A percentile compares a stretch with the other conserved stretches of the same genome.
Evolutionary conservation across 2,329 filamentous ascomycete genomes (phyloP).

Genomic region (Fusarium palustre): DNA sequence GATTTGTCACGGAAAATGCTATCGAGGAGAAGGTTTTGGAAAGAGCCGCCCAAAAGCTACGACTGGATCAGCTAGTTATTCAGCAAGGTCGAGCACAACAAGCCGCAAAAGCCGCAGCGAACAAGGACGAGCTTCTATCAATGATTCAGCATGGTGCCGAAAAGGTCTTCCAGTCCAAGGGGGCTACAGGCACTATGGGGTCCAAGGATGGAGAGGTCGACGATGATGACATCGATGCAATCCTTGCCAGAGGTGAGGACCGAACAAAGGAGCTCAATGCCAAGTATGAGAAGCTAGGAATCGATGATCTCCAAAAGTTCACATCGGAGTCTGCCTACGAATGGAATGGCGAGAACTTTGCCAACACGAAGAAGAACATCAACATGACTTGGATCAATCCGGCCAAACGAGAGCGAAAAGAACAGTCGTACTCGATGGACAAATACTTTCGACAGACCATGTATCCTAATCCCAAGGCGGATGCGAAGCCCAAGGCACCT

Average conservation of each 20-base stretch:
- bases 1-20: slow-evolving; percentile 96
- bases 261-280: slow-evolving; percentile 90
- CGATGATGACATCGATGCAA: slow-evolving; percentile 91
- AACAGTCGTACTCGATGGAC: slow-evolving; percentile 98
- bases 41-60: slow-evolving; percentile 94
- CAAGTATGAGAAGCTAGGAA: slow-evolving; percentile 95
- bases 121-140: slow-evolving; percentile 93
- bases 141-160: slow-evolving; percentile 99
- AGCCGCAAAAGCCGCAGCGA: slow-evolving; percentile 89
- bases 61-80: slow-evolving; percentile 96
- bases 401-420: slow-evolving; percentile 96
- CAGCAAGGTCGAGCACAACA: slow-evolving; percentile 95
- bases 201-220: slow-evolving; percentile 73
- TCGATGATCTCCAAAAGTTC: slow-evolving; percentile 98
- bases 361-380: slow-evolving; percentile 90
- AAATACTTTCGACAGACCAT: slow-evolving; percentile 97
- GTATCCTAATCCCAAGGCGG: slow-evolving; percentile 81
- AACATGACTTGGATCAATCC: slow-evolving; percentile 98
- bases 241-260: slow-evolving; percentile 86
- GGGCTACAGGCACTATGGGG: slow-evolving; percentile 69
- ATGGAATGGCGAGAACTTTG: slow-evolving; percentile 98
- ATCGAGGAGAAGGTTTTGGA: slow-evolving; percentile 99
- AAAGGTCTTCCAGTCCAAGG: slow-evolving; percentile 85
- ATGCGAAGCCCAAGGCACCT: slow-evolving; percentile 94
- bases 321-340: slow-evolving; percentile 97